Percentiles rank a stretch among this genome's conserved stretches.
phyloP scores from a whole-genome alignment of 2,329 filamentous ascomycete species.

The Colletotrichum gloeosporioides region DNA sequence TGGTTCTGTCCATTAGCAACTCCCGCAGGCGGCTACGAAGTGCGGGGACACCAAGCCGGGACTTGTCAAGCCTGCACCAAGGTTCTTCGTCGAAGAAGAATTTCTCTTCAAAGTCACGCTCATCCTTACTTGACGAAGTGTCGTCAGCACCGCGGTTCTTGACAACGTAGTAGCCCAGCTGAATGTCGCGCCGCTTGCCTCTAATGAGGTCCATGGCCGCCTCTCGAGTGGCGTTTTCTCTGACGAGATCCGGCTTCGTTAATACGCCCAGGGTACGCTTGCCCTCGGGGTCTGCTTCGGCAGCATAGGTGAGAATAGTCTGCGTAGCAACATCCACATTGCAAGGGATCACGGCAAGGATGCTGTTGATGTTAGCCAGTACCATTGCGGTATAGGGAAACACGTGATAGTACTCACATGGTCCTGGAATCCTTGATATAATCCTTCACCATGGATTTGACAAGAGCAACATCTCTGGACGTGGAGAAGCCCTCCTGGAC shows the following conservation, averaged over 20 bases:
- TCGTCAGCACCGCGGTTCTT: slow-evolving; percentile 29
- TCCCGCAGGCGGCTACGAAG: slow-evolving; percentile 27
- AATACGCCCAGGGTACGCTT: slow-evolving; percentile 49
- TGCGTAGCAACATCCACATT: slow-evolving; percentile 46
- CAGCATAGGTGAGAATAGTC: slow-evolving; percentile 41
- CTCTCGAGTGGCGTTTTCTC: slow-evolving; percentile 21
- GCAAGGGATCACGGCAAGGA: slow-evolving; percentile 50
- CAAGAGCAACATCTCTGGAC: slow-evolving; percentile 6
- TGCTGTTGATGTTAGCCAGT: slow-evolving; percentile 24
- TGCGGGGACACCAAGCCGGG: slow-evolving; percentile 27
- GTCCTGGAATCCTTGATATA: slow-evolving; percentile 54
- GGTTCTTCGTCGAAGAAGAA: neutral
- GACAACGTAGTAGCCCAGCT: slow-evolving; percentile 28
- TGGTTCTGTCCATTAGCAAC: slow-evolving; percentile 31
- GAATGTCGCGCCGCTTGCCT: slow-evolving; percentile 22
- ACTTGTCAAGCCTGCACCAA: slow-evolving; percentile 22
- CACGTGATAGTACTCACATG: slow-evolving; percentile 34
- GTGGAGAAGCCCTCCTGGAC: slow-evolving; percentile 27
- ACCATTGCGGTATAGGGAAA: neutral
- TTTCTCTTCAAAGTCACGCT: neutral
- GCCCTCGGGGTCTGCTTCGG: slow-evolving; percentile 42
- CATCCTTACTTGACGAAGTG: neutral
- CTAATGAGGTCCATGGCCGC: slow-evolving; percentile 20
- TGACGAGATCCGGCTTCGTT: slow-evolving; percentile 51
- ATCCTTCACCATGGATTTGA: slow-evolving; percentile 31